These are phyloP conservation scores for Salvia miltiorrhiza DNA, from an alignment of 257 asterid species.

Conservation along the genomic window DNA sequence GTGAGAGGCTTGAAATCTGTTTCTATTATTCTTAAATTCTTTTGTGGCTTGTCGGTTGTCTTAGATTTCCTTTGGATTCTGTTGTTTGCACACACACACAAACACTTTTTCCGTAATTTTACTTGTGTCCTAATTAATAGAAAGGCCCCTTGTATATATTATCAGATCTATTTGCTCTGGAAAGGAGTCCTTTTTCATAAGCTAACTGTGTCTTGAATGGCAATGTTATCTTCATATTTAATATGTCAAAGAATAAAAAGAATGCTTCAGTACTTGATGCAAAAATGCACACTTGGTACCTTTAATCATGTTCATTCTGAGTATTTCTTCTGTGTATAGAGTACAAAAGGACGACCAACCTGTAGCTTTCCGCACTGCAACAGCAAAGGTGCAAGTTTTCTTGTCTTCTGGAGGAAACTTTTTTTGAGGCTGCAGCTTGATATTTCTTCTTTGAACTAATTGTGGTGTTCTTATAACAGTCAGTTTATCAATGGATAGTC, in stretches of 20 bases:
- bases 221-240: neutral
- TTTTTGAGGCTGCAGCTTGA: constrained; percentile 12
- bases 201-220: neutral
- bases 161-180: neutral
- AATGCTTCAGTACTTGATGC: neutral
- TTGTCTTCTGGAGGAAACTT: neutral
- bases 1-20: constrained; percentile 3
- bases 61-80: constrained; percentile 9
- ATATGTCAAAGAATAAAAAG: neutral
- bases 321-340: constrained; percentile 46
- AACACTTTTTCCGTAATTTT: neutral
- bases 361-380: constrained; percentile 76
- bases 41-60: constrained; percentile 17
- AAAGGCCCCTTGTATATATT: neutral
- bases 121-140: constrained; percentile 7
- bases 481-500: constrained; percentile 88
- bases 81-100: neutral
- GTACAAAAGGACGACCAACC: constrained; percentile 73
- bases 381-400: constrained; percentile 65
- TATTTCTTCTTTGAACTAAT: constrained; percentile 21
- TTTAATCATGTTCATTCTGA: constrained; percentile 17
- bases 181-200: neutral
- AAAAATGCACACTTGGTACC: neutral
- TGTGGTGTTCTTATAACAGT: constrained; percentile 44
- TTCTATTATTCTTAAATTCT: neutral